Conservation (phyloP, 257 asterid species). For the Plantago major region DNA sequence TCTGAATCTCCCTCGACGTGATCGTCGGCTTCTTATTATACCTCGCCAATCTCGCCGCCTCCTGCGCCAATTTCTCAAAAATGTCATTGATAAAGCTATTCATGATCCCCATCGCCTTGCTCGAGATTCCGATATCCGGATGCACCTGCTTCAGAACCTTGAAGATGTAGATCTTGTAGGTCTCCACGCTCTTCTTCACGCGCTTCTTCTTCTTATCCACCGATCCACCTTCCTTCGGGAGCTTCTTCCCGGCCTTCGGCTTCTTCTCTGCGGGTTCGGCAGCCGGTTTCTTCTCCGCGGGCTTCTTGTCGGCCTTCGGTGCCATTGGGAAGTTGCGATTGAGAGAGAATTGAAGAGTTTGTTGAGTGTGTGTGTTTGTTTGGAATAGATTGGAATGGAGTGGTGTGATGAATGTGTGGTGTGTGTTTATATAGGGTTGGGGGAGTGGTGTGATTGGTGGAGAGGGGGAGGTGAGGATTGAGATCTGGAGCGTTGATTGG, state of each 20-base stretch:
- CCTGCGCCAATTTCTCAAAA: slow-evolving; percentile 7
- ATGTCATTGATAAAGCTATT: slow-evolving; percentile 3
- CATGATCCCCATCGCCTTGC: slow-evolving; percentile 11
- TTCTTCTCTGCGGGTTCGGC: slow-evolving; percentile 1
- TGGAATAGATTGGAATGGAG: background rate
- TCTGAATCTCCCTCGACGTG: slow-evolving; percentile 2
- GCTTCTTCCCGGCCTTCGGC: slow-evolving; percentile 4
- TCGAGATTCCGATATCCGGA: slow-evolving; percentile 3
- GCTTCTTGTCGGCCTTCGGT: slow-evolving; percentile 6
- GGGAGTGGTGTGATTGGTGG: background rate
- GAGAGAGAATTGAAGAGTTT: background rate
- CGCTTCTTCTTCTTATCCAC: slow-evolving; percentile 3
- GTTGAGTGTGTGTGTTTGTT: background rate
- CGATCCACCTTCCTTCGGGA: background rate
- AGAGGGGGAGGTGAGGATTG: background rate
- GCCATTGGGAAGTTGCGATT: background rate
- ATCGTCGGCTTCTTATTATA: slow-evolving; percentile 8
- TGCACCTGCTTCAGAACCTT: background rate
- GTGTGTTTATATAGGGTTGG: background rate
- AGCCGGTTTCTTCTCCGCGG: background rate
- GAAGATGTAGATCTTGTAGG: slow-evolving; percentile 7
- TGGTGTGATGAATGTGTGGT: background rate
- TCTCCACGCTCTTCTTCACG: background rate
- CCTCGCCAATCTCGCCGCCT: background rate
- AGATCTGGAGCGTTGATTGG: background rate